Conservation (phyloP, 2,329 filamentous ascomycete species). For the Aspergillaceae sp. region DNA sequence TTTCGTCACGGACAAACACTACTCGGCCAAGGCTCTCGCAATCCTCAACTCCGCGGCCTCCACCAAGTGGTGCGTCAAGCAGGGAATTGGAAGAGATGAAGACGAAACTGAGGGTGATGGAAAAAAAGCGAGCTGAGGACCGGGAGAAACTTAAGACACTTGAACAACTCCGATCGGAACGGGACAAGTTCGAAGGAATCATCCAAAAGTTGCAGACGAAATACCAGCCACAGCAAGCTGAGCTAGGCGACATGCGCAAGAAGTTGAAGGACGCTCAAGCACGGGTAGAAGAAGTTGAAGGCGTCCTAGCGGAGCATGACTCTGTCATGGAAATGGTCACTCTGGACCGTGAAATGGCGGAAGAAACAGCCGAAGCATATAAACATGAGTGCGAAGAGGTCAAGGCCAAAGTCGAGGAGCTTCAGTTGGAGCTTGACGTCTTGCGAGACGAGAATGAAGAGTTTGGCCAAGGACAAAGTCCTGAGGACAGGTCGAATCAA, state of each 20-base stretch:
- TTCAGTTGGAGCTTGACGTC: constrained; percentile 81
- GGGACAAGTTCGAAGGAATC: constrained; percentile 57
- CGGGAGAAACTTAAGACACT: constrained; percentile 73
- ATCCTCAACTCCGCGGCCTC: constrained; percentile 33
- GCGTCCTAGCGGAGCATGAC: constrained; percentile 74
- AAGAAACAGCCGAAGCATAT: constrained; percentile 76
- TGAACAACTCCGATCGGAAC: constrained; percentile 59
- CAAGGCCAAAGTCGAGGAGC: constrained; percentile 68
- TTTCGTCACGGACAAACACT: constrained; percentile 8
- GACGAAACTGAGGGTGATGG: constrained; percentile 74
- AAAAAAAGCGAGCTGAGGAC: constrained; percentile 79
- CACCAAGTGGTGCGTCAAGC: constrained; percentile 41
- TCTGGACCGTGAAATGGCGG: constrained; percentile 90
- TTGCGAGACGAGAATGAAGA: constrained; percentile 80
- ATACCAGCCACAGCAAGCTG: constrained; percentile 74
- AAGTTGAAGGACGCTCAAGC: constrained; percentile 67
- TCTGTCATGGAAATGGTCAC: constrained; percentile 75
- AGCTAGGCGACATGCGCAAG: constrained; percentile 67
- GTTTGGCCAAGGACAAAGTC: constrained; percentile 71
- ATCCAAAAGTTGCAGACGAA: constrained; percentile 88
- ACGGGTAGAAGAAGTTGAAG: constrained; percentile 60
- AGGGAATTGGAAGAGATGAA: constrained; percentile 81
- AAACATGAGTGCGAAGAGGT: constrained; percentile 72
- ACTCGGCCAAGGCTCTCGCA: constrained; percentile 21
- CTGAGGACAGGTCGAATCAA: constrained; percentile 76